These are phyloP conservation scores for Plasmopara viticola DNA, from an alignment of 352 stramenopile species.

Conservation along the genomic window DNA sequence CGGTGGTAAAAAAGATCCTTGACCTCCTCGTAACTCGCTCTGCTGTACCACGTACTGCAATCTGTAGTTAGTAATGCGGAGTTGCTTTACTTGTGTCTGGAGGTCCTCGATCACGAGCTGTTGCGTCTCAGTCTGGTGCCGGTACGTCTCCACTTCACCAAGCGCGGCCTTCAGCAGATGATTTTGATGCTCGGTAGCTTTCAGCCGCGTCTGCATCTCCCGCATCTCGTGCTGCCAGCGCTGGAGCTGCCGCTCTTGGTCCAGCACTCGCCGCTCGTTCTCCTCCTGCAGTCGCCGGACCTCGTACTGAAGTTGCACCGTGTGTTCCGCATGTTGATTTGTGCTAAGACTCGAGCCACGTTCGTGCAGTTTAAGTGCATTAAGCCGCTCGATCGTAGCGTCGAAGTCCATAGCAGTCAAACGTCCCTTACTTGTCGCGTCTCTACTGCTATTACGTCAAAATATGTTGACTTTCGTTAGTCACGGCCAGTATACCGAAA, in stretches of 20 bases:
- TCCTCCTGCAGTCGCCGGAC: conserved; percentile 44
- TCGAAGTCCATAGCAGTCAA: conserved; percentile 43
- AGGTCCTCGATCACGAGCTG: conserved; percentile 62
- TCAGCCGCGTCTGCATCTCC: conserved; percentile 35
- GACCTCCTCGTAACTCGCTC: conserved; percentile 38
- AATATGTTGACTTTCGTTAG: conserved; percentile 20
- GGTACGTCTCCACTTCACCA: conserved; percentile 35
- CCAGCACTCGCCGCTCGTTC: conserved; percentile 31
- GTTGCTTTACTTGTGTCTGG: conserved; percentile 61
- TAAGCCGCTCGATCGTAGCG: conserved; percentile 64
- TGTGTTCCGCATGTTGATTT: conserved; percentile 15
- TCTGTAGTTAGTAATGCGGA: conserved; percentile 60
- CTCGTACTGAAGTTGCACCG: conserved; percentile 25
- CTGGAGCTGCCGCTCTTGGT: conserved; percentile 45
- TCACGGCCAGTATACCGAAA: not conserved
- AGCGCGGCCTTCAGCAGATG: conserved; percentile 38
- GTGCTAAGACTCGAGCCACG: conserved; percentile 1
- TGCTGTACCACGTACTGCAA: conserved; percentile 73
- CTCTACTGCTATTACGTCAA: conserved; percentile 12
- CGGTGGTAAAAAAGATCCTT: conserved; percentile 43
- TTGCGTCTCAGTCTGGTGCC: conserved; percentile 46
- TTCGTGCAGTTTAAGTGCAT: conserved; percentile 66
- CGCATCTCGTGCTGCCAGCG: conserved; percentile 47
- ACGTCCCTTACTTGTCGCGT: conserved; percentile 9
- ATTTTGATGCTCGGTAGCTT: conserved; percentile 52